phyloP scores from a whole-genome alignment of 2,329 filamentous ascomycete genomes.

The Zalaria obscura region DNA sequence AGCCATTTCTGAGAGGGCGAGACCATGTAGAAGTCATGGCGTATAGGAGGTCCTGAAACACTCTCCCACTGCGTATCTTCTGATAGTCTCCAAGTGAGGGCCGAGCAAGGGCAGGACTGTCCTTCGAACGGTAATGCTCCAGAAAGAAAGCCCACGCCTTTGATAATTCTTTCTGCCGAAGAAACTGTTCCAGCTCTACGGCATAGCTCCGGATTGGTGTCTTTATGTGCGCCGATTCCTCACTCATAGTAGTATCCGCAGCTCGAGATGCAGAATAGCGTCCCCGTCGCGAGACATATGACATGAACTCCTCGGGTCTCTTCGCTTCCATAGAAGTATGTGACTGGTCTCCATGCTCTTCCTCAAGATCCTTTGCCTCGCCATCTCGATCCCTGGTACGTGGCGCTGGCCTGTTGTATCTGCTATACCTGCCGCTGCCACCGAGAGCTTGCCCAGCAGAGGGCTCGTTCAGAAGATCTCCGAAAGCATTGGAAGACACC shows the following conservation, averaged over 20 bases:
- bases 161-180: not conserved
- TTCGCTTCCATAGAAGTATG: too few relatives aligned
- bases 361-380: too few relatives aligned
- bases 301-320: too few relatives aligned
- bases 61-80: not conserved
- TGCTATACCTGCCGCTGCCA: too few relatives aligned
- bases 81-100: not conserved
- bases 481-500: not conserved
- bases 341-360: too few relatives aligned
- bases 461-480: not conserved
- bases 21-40: not conserved
- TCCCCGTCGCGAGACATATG: too few relatives aligned
- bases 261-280: too few relatives aligned
- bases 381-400: not conserved
- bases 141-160: not conserved
- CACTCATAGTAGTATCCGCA: too few relatives aligned
- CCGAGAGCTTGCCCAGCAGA: not conserved
- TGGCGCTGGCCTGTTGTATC: not conserved
- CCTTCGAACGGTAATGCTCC: not conserved
- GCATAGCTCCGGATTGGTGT: not conserved
- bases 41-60: not conserved
- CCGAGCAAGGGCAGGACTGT: not conserved
- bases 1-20: not conserved
- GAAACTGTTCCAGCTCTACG: not conserved
- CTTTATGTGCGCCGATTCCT: too few relatives aligned